phyloP scores from a whole-genome alignment of 148 eudicot species.

The Limonium bicolor region DNA sequence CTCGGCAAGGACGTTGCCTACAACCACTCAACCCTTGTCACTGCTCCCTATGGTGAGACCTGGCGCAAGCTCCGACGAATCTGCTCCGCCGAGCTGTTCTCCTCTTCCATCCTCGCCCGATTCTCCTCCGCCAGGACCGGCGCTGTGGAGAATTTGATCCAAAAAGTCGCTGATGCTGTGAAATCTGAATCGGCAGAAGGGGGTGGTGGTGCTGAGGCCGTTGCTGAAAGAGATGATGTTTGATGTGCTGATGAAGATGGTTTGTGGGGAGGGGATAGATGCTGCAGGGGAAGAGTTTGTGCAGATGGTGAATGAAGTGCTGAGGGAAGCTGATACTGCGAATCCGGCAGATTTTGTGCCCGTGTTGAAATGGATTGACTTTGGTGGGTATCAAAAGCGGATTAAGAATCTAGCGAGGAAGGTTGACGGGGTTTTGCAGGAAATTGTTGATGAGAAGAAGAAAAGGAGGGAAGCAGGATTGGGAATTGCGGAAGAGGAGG shows the following conservation, averaged over 20 bases:
- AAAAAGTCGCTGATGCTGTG: background rate
- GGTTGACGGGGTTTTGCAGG: conserved; percentile 6
- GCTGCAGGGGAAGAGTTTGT: conserved; percentile 6
- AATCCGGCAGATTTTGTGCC: conserved; percentile 16
- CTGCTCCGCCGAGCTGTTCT: conserved; percentile 6
- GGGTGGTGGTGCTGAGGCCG: conserved; percentile 10
- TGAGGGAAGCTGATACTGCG: conserved; percentile 1
- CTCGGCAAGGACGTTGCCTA: conserved; percentile 13
- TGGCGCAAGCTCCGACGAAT: conserved; percentile 14
- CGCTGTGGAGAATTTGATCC: conserved; percentile 5
- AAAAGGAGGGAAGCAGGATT: background rate
- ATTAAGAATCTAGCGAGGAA: background rate
- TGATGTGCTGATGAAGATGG: conserved; percentile 11
- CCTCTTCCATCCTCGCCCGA: conserved; percentile 8
- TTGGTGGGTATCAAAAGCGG: conserved; percentile 2
- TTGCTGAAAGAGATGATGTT: conserved; percentile 9
- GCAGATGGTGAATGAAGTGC: conserved; percentile 4
- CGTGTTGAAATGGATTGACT: conserved; percentile 7
- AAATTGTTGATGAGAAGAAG: conserved; percentile 8
- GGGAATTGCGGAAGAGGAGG: background rate
- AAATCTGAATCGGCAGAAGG: background rate
- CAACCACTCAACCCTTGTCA: conserved; percentile 6
- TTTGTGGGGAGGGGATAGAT: conserved; percentile 8
- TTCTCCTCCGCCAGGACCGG: background rate
- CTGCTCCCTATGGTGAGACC: conserved; percentile 8